These are phyloP conservation scores for Aspergillus ochraceus DNA, from an alignment of 2,329 filamentous ascomycete genomes.

Conservation along the genomic window DNA sequence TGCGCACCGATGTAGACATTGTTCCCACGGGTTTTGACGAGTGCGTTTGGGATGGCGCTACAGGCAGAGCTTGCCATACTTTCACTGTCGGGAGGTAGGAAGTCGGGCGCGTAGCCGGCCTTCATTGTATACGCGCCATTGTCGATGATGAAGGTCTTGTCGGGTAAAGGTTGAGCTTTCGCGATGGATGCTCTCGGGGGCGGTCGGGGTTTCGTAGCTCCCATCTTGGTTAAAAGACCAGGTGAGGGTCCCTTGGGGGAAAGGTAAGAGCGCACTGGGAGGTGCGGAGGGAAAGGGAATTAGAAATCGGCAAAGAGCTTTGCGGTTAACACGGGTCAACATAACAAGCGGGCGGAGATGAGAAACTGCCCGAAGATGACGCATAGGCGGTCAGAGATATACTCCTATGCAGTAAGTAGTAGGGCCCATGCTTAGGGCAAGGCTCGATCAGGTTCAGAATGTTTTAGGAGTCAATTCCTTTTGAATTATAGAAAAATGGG, in stretches of 20 bases:
- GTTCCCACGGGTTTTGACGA: constrained; percentile 78
- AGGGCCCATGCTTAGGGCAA: too few relatives aligned
- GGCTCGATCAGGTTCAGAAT: too few relatives aligned
- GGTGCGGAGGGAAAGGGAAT: background rate
- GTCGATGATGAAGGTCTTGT: constrained; percentile 80
- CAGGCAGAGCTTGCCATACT: constrained; percentile 52
- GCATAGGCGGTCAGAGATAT: too few relatives aligned
- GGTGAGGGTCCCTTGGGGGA: background rate
- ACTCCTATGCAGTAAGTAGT: too few relatives aligned
- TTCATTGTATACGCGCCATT: constrained; percentile 93
- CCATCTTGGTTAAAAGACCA: constrained; percentile 23
- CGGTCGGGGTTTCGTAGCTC: constrained; percentile 35
- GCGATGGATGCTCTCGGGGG: constrained; percentile 54
- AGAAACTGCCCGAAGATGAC: too few relatives aligned
- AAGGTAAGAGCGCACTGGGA: background rate
- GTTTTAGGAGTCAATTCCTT: too few relatives aligned
- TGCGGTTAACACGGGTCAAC: too few relatives aligned
- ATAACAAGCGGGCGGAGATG: too few relatives aligned
- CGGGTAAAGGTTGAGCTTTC: constrained; percentile 53
- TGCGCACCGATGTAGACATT: constrained; percentile 79
- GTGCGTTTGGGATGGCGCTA: constrained; percentile 78
- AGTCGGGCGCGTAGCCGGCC: constrained; percentile 68
- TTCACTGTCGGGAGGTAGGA: constrained; percentile 34
- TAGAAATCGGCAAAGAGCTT: too few relatives aligned
- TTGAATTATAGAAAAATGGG: too few relatives aligned